A percentile compares a stretch with the other conserved stretches of the same genome.
phyloP scores from a whole-genome alignment of 345 rosid species.

The Bruguiera parviflora region DNA sequence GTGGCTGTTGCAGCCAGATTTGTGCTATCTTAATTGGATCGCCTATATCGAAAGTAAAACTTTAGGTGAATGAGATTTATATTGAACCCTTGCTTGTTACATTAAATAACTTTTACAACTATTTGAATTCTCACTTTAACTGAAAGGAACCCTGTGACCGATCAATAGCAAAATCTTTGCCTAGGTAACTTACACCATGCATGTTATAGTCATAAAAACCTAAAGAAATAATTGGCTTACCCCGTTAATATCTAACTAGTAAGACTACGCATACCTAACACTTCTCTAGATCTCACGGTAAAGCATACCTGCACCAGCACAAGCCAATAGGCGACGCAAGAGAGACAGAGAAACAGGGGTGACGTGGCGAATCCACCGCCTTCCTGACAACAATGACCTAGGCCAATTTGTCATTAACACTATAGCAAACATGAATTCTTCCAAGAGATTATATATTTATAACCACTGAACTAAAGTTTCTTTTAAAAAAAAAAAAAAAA shows the following conservation, averaged over 20 bases:
- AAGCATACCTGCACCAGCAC: too few species aligned
- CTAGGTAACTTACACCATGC: too few species aligned
- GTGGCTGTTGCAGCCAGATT: slow-evolving; percentile 3
- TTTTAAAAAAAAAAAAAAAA: too few species aligned
- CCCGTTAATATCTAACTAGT: too few species aligned
- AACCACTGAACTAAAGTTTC: too few species aligned
- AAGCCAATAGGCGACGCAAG: not conserved
- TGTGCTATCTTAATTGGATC: slow-evolving; percentile 4
- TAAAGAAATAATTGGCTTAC: not conserved
- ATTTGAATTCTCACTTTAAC: too few species aligned
- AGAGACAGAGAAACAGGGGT: not conserved
- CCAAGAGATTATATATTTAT: too few species aligned
- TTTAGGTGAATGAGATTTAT: not conserved
- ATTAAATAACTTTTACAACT: too few species aligned
- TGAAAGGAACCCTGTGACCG: too few species aligned
- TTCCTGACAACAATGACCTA: not conserved
- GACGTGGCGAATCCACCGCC: not conserved
- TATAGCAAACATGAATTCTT: not conserved
- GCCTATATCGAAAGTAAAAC: too few species aligned
- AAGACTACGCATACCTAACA: not conserved
- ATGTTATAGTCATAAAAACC: not conserved
- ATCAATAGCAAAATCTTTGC: too few species aligned
- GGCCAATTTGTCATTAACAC: not conserved
- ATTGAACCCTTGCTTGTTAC: not conserved
- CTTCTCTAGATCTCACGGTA: too few species aligned